Conservation (phyloP, 2,329 filamentous ascomycete genomes). For the Gremmenia infestans region DNA sequence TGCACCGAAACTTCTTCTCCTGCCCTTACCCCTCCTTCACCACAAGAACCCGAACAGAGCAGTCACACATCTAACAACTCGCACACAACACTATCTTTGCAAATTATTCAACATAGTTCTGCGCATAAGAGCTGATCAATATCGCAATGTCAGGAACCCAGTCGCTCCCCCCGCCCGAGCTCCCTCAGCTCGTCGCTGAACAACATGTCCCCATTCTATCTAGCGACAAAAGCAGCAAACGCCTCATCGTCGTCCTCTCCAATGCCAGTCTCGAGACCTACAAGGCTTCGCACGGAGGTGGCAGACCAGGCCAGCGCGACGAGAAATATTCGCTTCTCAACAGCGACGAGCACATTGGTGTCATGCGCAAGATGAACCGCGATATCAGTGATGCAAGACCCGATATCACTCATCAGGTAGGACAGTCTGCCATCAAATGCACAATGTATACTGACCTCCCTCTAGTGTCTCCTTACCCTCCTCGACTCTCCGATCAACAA, state of each 20-base stretch:
- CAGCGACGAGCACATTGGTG: slow-evolving; percentile 97
- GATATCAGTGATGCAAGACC: slow-evolving; percentile 97
- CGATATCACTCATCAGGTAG: slow-evolving; percentile 97
- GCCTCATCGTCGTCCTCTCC: slow-evolving; percentile 91
- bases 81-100: background rate
- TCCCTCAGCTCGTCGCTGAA: slow-evolving; percentile 90
- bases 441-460: slow-evolving; percentile 26
- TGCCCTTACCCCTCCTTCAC: background rate
- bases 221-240: slow-evolving; percentile 83
- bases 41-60: background rate
- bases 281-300: slow-evolving; percentile 74
- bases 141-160: slow-evolving; percentile 66
- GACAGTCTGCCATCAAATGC: slow-evolving; percentile 28
- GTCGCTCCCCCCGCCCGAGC: slow-evolving; percentile 84
- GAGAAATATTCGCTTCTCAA: slow-evolving; percentile 98
- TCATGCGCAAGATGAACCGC: slow-evolving; percentile 99
- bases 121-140: slow-evolving; percentile 19
- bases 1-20: too few relatives aligned
- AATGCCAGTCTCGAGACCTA: slow-evolving; percentile 98
- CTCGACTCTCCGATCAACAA: slow-evolving; percentile 99
- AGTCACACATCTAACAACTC: slow-evolving; percentile 1
- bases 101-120: slow-evolving; percentile 21
- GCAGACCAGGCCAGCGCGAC: slow-evolving; percentile 60
- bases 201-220: slow-evolving; percentile 80
- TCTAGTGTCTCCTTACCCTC: slow-evolving; percentile 88